Percentiles rank a stretch among this genome's conserved stretches.
These are phyloP conservation scores for Purpureocillium takamizusanense DNA, from an alignment of 2,329 filamentous ascomycete genomes.

Conservation along the genomic window DNA sequence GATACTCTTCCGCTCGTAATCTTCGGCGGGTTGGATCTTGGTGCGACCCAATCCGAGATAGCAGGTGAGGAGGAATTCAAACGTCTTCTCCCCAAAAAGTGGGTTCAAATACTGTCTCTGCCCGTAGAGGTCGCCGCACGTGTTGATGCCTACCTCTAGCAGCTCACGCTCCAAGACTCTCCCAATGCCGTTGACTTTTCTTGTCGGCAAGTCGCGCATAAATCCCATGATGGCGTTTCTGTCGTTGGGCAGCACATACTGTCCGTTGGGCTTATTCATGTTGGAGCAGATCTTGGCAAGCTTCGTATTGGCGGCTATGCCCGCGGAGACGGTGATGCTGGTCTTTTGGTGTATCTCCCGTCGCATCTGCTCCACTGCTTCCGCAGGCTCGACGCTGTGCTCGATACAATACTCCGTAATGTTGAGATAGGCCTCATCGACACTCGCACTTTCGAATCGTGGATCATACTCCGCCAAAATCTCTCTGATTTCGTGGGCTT, in stretches of 20 bases:
- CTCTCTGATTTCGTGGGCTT: constrained; percentile 77
- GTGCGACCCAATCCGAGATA: constrained; percentile 84
- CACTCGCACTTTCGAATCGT: constrained; percentile 84
- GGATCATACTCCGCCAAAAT: constrained; percentile 83
- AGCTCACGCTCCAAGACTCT: constrained; percentile 89
- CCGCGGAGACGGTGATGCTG: constrained; percentile 83
- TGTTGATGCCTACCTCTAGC: constrained; percentile 76
- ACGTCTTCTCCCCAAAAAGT: constrained; percentile 87
- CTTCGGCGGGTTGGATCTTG: constrained; percentile 74
- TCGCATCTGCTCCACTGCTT: constrained; percentile 70
- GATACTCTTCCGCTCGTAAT: constrained; percentile 86
- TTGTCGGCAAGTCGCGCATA: constrained; percentile 72
- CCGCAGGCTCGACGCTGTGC: constrained; percentile 59
- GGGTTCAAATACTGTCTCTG: constrained; percentile 64
- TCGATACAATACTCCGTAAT: constrained; percentile 76
- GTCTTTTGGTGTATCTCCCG: constrained; percentile 66
- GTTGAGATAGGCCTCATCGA: constrained; percentile 94
- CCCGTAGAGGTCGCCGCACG: constrained; percentile 77
- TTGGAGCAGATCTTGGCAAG: constrained; percentile 95
- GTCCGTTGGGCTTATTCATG: constrained; percentile 92
- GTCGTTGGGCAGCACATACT: constrained; percentile 68
- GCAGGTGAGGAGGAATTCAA: constrained; percentile 74
- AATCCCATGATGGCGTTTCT: constrained; percentile 71
- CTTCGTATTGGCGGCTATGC: constrained; percentile 87
- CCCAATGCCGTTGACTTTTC: constrained; percentile 93